Conservation (phyloP, 1,284 basidiomycete genomes). For the Meira nashicola region DNA sequence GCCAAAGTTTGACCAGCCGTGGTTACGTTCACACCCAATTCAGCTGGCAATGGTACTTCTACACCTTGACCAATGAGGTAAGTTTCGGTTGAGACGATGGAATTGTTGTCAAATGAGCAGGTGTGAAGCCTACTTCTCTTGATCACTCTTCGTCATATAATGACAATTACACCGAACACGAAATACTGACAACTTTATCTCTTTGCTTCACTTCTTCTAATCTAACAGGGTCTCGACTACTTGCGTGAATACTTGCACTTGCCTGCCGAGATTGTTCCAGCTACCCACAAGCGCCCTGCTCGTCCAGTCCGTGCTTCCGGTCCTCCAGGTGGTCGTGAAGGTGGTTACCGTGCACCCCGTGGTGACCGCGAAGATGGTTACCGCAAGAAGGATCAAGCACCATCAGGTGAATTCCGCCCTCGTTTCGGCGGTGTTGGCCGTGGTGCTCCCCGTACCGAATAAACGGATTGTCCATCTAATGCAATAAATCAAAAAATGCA, state of each 20-base stretch:
- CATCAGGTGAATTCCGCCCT: conserved; percentile 51
- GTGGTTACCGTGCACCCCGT: conserved; percentile 44
- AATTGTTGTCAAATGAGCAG: background rate
- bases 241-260: conserved; percentile 53
- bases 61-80: conserved; percentile 50
- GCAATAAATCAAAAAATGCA: background rate
- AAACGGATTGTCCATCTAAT: background rate
- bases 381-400: conserved; percentile 52
- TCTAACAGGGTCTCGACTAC: conserved; percentile 48
- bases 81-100: background rate
- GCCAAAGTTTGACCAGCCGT: conserved; percentile 93
- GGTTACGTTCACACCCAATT: conserved; percentile 93
- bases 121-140: background rate
- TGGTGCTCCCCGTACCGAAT: conserved; percentile 25
- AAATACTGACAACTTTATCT: background rate
- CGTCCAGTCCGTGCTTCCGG: conserved; percentile 45
- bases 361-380: conserved; percentile 46
- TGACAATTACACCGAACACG: background rate
- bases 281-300: conserved; percentile 52
- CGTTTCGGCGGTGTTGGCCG: conserved; percentile 50
- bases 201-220: background rate
- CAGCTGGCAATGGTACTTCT: conserved; percentile 57
- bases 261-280: conserved; percentile 52
- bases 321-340: conserved; percentile 24
- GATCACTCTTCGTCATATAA: background rate